A percentile compares a stretch with the other conserved stretches of the same genome.
Evolutionary conservation across 106 monocot species (phyloP).

Genomic region (Allium fistulosum): DNA sequence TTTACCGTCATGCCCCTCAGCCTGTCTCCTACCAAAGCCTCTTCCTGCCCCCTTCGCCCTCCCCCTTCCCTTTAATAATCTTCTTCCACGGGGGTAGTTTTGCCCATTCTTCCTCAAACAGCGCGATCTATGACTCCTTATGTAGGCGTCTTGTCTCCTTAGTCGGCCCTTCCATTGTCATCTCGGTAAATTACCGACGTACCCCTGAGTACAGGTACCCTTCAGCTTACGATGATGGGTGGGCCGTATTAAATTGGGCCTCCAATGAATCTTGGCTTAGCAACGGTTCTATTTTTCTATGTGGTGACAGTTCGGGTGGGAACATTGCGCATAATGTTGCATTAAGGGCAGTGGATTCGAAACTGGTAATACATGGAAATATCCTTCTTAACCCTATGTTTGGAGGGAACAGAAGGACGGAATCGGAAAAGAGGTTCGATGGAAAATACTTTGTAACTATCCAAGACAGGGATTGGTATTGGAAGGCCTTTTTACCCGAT

Average conservation of each 20-base stretch:
- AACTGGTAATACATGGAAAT: constrained; percentile 48
- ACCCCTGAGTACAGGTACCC: constrained; percentile 82
- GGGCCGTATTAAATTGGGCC: constrained; percentile 79
- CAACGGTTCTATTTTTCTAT: constrained; percentile 57
- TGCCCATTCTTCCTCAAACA: constrained; percentile 80
- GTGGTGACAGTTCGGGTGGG: constrained; percentile 86
- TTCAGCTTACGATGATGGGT: constrained; percentile 86
- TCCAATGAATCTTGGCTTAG: constrained; percentile 52
- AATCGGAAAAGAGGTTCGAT: constrained; percentile 61
- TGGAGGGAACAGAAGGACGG: constrained; percentile 54
- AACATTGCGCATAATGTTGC: constrained; percentile 95
- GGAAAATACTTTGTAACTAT: constrained; percentile 91
- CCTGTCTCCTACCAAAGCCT: constrained; percentile 24
- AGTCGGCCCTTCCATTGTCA: constrained; percentile 63
- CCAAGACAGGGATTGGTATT: constrained; percentile 91
- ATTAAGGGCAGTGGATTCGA: constrained; percentile 38
- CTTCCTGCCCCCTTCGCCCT: constrained; percentile 16
- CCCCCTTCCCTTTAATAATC: constrained; percentile 71
- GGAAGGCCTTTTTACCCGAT: constrained; percentile 91
- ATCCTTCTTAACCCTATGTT: constrained; percentile 93
- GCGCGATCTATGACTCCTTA: constrained; percentile 73
- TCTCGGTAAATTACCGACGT: constrained; percentile 84
- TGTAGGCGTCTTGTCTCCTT: constrained; percentile 77
- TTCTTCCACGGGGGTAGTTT: constrained; percentile 98
- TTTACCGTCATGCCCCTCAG: constrained; percentile 54